phyloP scores from a whole-genome alignment of 2,329 filamentous ascomycete species.

The Cytospora schulzeri region DNA sequence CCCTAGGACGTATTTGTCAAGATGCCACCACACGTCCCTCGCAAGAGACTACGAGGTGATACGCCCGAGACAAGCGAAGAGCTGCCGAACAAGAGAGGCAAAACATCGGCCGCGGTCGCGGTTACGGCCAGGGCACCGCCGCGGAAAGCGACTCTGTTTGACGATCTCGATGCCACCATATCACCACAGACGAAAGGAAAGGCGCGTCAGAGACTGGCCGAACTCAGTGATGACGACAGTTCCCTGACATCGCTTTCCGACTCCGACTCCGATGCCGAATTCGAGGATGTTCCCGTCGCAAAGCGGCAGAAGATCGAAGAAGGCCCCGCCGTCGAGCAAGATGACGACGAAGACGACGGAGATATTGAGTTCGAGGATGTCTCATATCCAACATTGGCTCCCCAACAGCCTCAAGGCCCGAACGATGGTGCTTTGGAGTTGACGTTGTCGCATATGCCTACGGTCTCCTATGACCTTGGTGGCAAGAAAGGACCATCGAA shows the following conservation, averaged over 20 bases:
- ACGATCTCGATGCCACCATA: slow-evolving; percentile 58
- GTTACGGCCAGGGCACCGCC: slow-evolving; percentile 35
- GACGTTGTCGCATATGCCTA: slow-evolving; percentile 55
- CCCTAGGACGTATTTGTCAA: slow-evolving; percentile 19
- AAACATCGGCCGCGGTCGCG: slow-evolving; percentile 32
- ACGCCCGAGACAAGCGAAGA: slow-evolving; percentile 42
- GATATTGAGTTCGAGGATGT: slow-evolving; percentile 67
- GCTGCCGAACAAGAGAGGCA: slow-evolving; percentile 34
- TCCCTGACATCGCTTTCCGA: slow-evolving; percentile 59
- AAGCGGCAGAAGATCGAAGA: slow-evolving; percentile 42
- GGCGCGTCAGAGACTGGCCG: slow-evolving; percentile 34
- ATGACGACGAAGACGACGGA: slow-evolving; percentile 58
- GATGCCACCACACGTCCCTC: slow-evolving; percentile 71
- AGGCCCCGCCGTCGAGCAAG: slow-evolving; percentile 40
- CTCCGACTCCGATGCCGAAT: slow-evolving; percentile 55
- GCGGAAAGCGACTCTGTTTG: slow-evolving; percentile 61
- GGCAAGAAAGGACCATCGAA: slow-evolving; percentile 85
- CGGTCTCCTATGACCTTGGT: slow-evolving; percentile 59
- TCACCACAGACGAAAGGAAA: slow-evolving; percentile 36
- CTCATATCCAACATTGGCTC: slow-evolving; percentile 40
- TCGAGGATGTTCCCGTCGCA: slow-evolving; percentile 50
- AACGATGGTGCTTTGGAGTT: slow-evolving; percentile 71
- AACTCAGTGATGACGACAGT: slow-evolving; percentile 45
- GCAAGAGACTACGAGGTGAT: slow-evolving; percentile 61
- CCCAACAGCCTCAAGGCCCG: slow-evolving; percentile 44